These are phyloP conservation scores for Quercus phellos DNA, from an alignment of 331 rosid species.

Conservation along the genomic window DNA sequence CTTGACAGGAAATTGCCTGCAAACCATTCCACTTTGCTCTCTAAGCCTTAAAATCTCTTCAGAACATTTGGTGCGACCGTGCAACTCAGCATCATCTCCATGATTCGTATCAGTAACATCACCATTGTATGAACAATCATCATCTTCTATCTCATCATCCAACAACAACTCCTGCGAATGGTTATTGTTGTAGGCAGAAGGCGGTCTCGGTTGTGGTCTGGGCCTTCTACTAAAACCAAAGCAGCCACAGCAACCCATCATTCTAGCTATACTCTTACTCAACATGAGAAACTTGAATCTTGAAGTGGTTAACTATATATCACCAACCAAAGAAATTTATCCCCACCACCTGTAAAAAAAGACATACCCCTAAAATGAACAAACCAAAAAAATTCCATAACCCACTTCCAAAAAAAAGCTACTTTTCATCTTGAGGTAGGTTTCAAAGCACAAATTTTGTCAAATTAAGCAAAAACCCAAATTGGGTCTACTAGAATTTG, in stretches of 20 bases:
- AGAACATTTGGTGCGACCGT: conserved; percentile 44
- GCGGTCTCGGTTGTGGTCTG: conserved; percentile 23
- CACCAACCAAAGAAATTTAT: conserved; percentile 23
- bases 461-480: background rate
- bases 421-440: conserved; percentile 29
- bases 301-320: conserved; percentile 25
- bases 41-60: conserved; percentile 68
- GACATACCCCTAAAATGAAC: background rate
- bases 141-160: conserved; percentile 60
- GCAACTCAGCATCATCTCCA: conserved; percentile 62
- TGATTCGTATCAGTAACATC: conserved; percentile 48
- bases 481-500: background rate
- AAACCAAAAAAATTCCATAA: background rate
- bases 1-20: conserved; percentile 80
- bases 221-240: conserved; percentile 58
- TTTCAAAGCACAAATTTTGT: conserved; percentile 18
- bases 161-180: conserved; percentile 54
- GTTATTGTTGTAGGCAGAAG: conserved; percentile 30
- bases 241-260: conserved; percentile 88
- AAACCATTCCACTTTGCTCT: conserved; percentile 62
- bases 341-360: conserved; percentile 31
- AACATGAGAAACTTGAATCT: conserved; percentile 50
- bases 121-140: conserved; percentile 47
- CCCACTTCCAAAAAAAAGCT: conserved; percentile 13
- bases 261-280: conserved; percentile 45